phyloP scores from a whole-genome alignment of 202 grass and related monocot species.

The Digitaria exilis region DNA sequence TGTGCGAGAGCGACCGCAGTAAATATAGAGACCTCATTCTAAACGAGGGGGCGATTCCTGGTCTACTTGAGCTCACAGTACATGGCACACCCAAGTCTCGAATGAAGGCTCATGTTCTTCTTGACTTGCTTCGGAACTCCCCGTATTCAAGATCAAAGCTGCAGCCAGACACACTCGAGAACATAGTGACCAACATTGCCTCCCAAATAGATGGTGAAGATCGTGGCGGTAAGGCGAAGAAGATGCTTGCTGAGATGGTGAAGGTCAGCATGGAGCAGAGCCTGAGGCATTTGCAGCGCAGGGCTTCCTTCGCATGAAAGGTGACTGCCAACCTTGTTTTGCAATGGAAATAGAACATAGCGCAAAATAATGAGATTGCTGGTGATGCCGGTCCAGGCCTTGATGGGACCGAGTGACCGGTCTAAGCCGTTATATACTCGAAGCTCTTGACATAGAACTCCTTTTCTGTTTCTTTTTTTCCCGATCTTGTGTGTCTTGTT shows the following conservation, averaged over 20 bases:
- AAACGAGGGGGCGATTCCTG: slow-evolving; percentile 80
- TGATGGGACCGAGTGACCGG: slow-evolving; percentile 56
- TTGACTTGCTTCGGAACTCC: slow-evolving; percentile 71
- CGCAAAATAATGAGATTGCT: slow-evolving; percentile 50
- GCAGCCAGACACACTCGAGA: slow-evolving; percentile 67
- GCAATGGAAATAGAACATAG: slow-evolving; percentile 46
- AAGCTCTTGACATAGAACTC: slow-evolving; percentile 41
- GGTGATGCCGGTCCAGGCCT: slow-evolving; percentile 70
- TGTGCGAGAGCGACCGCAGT: slow-evolving; percentile 73
- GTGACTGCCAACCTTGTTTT: slow-evolving; percentile 9
- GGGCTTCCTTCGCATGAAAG: slow-evolving; percentile 61
- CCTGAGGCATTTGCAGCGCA: slow-evolving; percentile 86
- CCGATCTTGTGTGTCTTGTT: slow-evolving; percentile 36
- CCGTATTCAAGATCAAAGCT: slow-evolving; percentile 52
- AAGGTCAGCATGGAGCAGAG: slow-evolving; percentile 98
- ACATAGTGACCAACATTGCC: slow-evolving; percentile 84
- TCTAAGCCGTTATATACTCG: slow-evolving; percentile 51
- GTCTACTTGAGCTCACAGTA: slow-evolving; percentile 86
- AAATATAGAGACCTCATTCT: slow-evolving; percentile 80
- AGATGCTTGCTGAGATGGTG: slow-evolving; percentile 97
- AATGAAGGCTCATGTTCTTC: slow-evolving; percentile 68
- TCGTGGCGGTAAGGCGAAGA: slow-evolving; percentile 69
- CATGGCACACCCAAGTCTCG: slow-evolving; percentile 78
- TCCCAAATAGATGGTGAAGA: slow-evolving; percentile 80
- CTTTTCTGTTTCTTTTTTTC: background rate